A percentile compares a stretch with the other conserved stretches of the same genome.
These are phyloP conservation scores for Pseudogymnoascus sp. DNA, from an alignment of 2,329 filamentous ascomycete species.

Conservation along the genomic window DNA sequence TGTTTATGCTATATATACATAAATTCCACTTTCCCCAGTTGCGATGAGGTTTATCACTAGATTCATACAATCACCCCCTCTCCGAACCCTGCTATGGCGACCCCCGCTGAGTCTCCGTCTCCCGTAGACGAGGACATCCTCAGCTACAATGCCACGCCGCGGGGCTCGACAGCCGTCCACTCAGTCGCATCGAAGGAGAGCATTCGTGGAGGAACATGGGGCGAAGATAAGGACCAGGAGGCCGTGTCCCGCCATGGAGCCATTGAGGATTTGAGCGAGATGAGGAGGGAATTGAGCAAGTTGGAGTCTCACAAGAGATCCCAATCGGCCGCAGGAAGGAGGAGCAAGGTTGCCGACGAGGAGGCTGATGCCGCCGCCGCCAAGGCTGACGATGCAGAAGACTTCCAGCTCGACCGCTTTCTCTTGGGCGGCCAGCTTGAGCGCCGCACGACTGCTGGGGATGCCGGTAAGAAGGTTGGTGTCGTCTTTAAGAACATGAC, in stretches of 20 bases:
- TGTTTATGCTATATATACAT: constrained; percentile 7
- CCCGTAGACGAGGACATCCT: background rate
- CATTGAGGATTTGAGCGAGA: background rate
- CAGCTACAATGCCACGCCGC: constrained; percentile 2
- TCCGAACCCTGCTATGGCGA: background rate
- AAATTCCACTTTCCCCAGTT: background rate
- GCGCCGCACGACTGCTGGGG: constrained; percentile 54
- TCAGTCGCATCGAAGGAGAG: background rate
- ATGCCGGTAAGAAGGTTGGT: constrained; percentile 68
- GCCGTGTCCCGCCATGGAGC: constrained; percentile 1
- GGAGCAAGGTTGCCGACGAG: background rate
- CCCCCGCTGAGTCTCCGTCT: constrained; percentile 4
- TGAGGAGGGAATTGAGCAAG: background rate
- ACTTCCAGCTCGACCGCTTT: constrained; percentile 63
- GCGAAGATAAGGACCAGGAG: constrained; percentile 3
- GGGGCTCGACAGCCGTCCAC: constrained; percentile 1
- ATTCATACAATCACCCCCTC: background rate
- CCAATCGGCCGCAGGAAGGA: background rate
- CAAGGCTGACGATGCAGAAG: constrained; percentile 41
- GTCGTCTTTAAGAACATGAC: constrained; percentile 71
- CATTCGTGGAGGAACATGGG: constrained; percentile 2
- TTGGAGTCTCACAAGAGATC: background rate
- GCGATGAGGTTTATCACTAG: background rate
- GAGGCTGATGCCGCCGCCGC: background rate
- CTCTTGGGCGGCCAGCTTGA: constrained; percentile 70